Evolutionary conservation across 2,329 filamentous ascomycete species (phyloP).

Genomic region (Colletotrichum spinosum): DNA sequence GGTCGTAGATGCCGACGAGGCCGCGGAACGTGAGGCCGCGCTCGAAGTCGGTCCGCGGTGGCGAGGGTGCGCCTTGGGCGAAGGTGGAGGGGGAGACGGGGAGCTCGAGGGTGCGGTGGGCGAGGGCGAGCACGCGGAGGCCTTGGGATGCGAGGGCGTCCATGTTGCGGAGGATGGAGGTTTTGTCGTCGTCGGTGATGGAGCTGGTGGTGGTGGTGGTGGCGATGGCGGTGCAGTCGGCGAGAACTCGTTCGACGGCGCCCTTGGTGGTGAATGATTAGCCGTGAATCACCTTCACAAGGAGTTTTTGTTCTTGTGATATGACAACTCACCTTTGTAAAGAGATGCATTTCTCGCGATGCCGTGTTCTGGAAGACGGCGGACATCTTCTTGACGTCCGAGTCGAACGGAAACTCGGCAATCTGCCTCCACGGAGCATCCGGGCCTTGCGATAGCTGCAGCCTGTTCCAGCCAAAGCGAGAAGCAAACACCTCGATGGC

Average conservation of each 20-base stretch:
- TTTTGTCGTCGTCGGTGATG: constrained; percentile 63
- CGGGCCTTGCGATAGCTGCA: constrained; percentile 61
- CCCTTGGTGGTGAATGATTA: no score
- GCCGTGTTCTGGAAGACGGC: constrained; percentile 66
- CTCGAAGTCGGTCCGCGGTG: constrained; percentile 65
- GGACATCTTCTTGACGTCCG: constrained; percentile 80
- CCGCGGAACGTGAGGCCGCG: constrained; percentile 35
- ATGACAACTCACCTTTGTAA: constrained; percentile 1
- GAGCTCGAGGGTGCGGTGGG: constrained; percentile 57
- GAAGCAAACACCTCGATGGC: constrained; percentile 78
- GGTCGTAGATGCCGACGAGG: constrained; percentile 72
- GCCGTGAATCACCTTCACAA: no score
- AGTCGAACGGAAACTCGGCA: constrained; percentile 78
- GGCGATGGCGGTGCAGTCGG: constrained; percentile 58
- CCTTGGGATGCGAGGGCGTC: constrained; percentile 71
- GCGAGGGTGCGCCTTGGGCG: constrained; percentile 44
- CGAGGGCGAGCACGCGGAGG: constrained; percentile 75
- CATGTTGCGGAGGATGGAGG: constrained; percentile 72
- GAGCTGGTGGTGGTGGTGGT: constrained; percentile 47
- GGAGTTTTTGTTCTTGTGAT: no score
- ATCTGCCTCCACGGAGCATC: constrained; percentile 65
- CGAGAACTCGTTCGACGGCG: constrained; percentile 75
- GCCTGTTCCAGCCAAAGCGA: constrained; percentile 72
- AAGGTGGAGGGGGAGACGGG: constrained; percentile 54
- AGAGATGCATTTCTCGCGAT: constrained; percentile 1